Conservation (phyloP, 2,329 filamentous ascomycete species). For the Pseudocercospora musae region DNA sequence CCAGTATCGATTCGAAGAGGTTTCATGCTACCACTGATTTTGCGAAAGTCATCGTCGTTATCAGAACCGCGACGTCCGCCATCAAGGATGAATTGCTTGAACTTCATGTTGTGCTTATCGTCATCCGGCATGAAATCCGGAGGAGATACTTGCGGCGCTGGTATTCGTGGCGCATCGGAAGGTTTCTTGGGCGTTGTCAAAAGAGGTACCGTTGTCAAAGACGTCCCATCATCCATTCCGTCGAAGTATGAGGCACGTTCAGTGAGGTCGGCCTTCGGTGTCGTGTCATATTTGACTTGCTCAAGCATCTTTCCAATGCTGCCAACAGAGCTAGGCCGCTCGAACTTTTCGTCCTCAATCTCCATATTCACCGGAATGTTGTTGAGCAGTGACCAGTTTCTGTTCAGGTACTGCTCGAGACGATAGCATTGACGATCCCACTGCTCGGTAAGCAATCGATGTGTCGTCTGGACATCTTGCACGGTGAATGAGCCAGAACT, state of each 20-base stretch:
- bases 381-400: constrained; percentile 47
- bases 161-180: background rate
- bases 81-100: constrained; percentile 31
- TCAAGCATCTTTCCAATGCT: constrained; percentile 37
- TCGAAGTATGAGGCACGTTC: constrained; percentile 40
- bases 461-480: constrained; percentile 50
- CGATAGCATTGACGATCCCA: constrained; percentile 50
- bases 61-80: constrained; percentile 8
- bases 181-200: constrained; percentile 9
- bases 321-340: constrained; percentile 40
- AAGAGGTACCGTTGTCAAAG: background rate
- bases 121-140: constrained; percentile 5
- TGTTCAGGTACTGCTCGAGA: constrained; percentile 45
- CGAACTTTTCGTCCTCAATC: constrained; percentile 47
- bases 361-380: constrained; percentile 44
- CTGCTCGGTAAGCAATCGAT: constrained; percentile 48
- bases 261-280: constrained; percentile 36
- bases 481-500: constrained; percentile 37
- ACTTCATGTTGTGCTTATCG: constrained; percentile 22
- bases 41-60: constrained; percentile 5
- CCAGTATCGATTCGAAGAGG: constrained; percentile 17
- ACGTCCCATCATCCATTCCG: constrained; percentile 7
- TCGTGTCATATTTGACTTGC: constrained; percentile 45
- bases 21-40: constrained; percentile 13
- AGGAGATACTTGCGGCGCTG: constrained; percentile 10